Conservation (phyloP, 805 yeast species). For the Jamesozyma gamospora region DNA sequence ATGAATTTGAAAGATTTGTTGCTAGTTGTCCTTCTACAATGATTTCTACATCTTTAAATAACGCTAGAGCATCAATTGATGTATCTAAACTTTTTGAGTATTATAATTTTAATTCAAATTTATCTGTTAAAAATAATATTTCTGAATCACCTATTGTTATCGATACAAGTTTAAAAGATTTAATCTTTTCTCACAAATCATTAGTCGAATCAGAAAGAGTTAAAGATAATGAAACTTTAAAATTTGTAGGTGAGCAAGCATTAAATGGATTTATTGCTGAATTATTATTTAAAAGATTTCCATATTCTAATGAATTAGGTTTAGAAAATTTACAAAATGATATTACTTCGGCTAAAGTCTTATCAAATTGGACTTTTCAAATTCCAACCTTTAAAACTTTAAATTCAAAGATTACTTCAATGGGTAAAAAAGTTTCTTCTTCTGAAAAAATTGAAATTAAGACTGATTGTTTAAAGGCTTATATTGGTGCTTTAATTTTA, state of each 20-base stretch:
- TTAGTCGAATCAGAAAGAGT: conserved; percentile 3
- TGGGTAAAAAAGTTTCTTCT: not conserved
- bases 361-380: not conserved
- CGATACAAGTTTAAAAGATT: conserved; percentile 4
- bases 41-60: conserved; percentile 3
- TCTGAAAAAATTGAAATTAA: conserved; percentile 42
- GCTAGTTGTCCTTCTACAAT: conserved; percentile 6
- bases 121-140: not conserved
- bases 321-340: conserved; percentile 20
- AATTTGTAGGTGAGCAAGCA: conserved; percentile 75
- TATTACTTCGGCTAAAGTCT: not conserved
- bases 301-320: conserved; percentile 62
- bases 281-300: conserved; percentile 49
- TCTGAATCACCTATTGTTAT: conserved; percentile 8
- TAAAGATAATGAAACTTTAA: conserved; percentile 32
- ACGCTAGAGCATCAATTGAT: conserved; percentile 2
- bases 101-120: conserved; percentile 6
- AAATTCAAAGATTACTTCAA: conserved; percentile 17
- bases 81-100: conserved; percentile 4
- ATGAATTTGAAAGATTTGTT: conserved; percentile 4
- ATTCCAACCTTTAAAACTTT: not conserved
- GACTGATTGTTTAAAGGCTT: conserved; percentile 79
- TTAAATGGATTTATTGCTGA: conserved; percentile 54
- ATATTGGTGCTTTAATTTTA: conserved; percentile 61
- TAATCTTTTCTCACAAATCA: conserved; percentile 9